A percentile compares a stretch with the other conserved stretches of the same genome.
These are phyloP conservation scores for Sphaerulina vaccinii DNA, from an alignment of 2,329 filamentous ascomycete species.

Conservation along the genomic window DNA sequence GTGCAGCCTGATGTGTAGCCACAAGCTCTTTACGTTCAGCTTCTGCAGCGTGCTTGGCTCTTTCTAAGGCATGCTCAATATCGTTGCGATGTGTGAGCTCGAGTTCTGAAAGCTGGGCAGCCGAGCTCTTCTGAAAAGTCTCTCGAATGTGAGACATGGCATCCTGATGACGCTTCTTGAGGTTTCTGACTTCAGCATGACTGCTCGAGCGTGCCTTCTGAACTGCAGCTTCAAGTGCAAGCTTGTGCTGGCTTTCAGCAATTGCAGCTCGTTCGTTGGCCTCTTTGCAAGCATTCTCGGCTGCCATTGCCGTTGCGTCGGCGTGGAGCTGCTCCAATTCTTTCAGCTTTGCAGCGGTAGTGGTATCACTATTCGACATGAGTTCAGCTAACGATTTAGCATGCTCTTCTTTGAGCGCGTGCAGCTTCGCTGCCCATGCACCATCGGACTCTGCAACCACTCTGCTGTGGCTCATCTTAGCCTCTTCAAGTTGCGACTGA, in stretches of 20 bases:
- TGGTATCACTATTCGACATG: constrained; percentile 17
- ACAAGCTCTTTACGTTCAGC: constrained; percentile 14
- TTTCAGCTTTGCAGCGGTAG: constrained; percentile 15
- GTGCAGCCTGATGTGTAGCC: constrained; percentile 13
- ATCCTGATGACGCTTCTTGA: constrained; percentile 31
- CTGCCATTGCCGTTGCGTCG: constrained; percentile 16
- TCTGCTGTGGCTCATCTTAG: constrained; percentile 19
- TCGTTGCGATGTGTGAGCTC: constrained; percentile 26
- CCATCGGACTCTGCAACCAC: constrained; percentile 24
- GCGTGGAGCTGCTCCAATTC: constrained; percentile 18
- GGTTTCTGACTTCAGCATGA: constrained; percentile 25
- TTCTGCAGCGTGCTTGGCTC: constrained; percentile 15
- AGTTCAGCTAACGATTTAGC: constrained; percentile 20
- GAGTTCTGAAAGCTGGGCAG: constrained; percentile 22
- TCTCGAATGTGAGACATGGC: constrained; percentile 26
- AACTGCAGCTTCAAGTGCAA: constrained; percentile 24
- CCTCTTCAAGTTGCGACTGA: constrained; percentile 15
- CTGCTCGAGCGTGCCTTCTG: constrained; percentile 22
- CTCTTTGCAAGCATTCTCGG: constrained; percentile 18
- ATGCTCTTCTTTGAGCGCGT: constrained; percentile 23
- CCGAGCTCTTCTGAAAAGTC: constrained; percentile 24
- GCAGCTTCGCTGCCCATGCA: constrained; percentile 25
- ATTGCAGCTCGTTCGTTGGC: constrained; percentile 19
- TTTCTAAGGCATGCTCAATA: constrained; percentile 18
- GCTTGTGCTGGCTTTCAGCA: constrained; percentile 22